Conservation (phyloP, 371 early-diverging fungal species). For the Mucor irregularis region DNA sequence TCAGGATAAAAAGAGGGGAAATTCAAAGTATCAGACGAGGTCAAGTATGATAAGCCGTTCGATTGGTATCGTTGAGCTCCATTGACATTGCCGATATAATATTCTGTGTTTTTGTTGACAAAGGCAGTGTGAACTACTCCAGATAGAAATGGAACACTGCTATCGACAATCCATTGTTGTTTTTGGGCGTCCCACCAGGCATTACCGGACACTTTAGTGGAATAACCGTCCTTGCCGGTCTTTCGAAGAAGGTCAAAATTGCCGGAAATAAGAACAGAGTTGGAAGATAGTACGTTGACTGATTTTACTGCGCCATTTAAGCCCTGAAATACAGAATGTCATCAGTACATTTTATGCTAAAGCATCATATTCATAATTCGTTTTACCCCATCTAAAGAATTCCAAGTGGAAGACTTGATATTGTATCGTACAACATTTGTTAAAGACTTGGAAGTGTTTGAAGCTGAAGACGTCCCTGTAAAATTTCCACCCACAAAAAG, state of each 20-base stretch:
- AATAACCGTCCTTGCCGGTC: background rate
- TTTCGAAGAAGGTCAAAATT: conserved; percentile 19
- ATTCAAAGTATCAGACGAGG: conserved; percentile 4
- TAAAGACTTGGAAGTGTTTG: conserved; percentile 1
- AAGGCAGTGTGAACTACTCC: conserved; percentile 24
- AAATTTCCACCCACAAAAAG: conserved; percentile 45
- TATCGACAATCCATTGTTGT: conserved; percentile 16
- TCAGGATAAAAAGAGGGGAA: conserved; percentile 38
- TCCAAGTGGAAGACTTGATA: conserved; percentile 21
- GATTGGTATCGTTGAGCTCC: conserved; percentile 38
- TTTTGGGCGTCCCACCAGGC: conserved; percentile 31
- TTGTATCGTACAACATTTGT: conserved; percentile 31
- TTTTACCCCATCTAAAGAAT: conserved; percentile 25
- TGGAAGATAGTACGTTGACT: conserved; percentile 5
- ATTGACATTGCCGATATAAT: conserved; percentile 38
- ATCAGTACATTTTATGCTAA: background rate
- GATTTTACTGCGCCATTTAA: conserved; percentile 33
- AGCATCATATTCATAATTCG: no score
- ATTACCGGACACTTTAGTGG: conserved; percentile 23
- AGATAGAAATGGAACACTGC: conserved; percentile 24
- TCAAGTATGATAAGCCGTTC: conserved; percentile 36
- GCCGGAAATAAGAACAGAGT: conserved; percentile 33
- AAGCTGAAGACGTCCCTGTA: conserved; percentile 2
- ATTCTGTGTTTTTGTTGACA: conserved; percentile 1
- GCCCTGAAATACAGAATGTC: conserved; percentile 18